A percentile compares a stretch with the other conserved stretches of the same genome.
Conservation (phyloP, 495 filamentous ascomycete genomes). For the Neurospora pannonica region DNA sequence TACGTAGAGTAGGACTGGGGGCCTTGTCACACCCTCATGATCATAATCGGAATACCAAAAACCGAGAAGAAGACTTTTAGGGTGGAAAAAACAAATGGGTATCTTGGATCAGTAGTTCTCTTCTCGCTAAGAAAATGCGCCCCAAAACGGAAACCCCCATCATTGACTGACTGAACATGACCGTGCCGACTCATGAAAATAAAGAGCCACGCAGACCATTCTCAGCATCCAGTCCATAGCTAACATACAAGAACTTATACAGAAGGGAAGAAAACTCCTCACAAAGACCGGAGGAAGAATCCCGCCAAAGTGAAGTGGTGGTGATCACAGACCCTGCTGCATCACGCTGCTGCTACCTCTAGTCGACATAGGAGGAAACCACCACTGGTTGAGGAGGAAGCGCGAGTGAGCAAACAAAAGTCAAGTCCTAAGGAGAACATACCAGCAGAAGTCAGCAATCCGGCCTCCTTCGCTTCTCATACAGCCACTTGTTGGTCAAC, state of each 20-base stretch:
- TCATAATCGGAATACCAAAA: neutral
- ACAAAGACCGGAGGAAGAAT: neutral
- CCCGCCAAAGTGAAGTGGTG: neutral
- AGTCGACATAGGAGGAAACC: conserved; percentile 8
- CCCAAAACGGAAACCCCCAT: neutral
- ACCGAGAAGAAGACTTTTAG: neutral
- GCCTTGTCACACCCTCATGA: neutral
- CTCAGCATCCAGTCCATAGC: neutral
- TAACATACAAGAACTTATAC: neutral
- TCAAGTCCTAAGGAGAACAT: neutral
- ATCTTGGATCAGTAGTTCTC: neutral
- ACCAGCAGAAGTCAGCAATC: neutral
- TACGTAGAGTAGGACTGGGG: too few relatives aligned
- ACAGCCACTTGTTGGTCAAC: conserved; percentile 86
- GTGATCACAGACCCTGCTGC: conserved; percentile 11
- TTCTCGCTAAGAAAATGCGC: neutral
- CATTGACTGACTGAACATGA: neutral
- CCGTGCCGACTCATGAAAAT: neutral
- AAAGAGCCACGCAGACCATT: neutral
- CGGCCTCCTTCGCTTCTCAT: conserved; percentile 55
- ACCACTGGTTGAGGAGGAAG: neutral
- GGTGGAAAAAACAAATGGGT: neutral
- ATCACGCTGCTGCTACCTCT: conserved; percentile 24
- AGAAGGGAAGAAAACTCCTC: neutral
- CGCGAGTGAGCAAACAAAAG: neutral